Base-by-base conservation (phyloP, 129 eudicot genomes). In the Escallonia herrerae region DNA sequence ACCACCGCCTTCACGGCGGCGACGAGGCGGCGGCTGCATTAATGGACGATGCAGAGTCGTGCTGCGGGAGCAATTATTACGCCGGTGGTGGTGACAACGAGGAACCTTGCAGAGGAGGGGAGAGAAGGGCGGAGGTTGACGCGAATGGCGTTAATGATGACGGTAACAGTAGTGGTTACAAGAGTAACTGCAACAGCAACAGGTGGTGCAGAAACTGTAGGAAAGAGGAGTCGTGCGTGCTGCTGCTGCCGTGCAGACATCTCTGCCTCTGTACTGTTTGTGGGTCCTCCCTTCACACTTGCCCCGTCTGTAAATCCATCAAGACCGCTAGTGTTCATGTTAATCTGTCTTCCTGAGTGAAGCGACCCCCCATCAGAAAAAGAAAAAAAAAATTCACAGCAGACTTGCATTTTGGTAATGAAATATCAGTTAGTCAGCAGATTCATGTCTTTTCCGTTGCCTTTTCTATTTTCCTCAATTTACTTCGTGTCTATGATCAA, bases 191-290 rank as follows among this genome's bases (percentile, higher is more conserved):
- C 10, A 65, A 53, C 48, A 61, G 11, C 1, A 73, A 63, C 66
- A 76, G 90, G 65, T 45, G 75, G 70, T 91, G 97, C 83, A 87
- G 68, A 38, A 80, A 73, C 12, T 91, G 97, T 64, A 88, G 95
- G 14, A 58, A 72, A 50, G 79, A 56, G 41, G 97, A 91, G 73
- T 72, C 95, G 15, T 67, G 90, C 70, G 97, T 91, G 45, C 57
- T 91, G 71, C 63, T 91, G 57, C 76, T 91, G 56, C 95, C 95
- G 64, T 91, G 97, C 76, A 80, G 97, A 71, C 97, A 91, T 72
- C 82, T 91, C 13, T 91, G 97, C 52, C 85, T 91, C 37, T 91
- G 97, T 68, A 76, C 86, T 10, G 83, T 63, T 2, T 91, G 97
- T 61, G 90, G 86, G 7, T 81, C 97, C 4, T 72, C 84, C 1